These are phyloP conservation scores for Ceriops decandra DNA, from an alignment of 345 rosid species.

Conservation along the genomic window DNA sequence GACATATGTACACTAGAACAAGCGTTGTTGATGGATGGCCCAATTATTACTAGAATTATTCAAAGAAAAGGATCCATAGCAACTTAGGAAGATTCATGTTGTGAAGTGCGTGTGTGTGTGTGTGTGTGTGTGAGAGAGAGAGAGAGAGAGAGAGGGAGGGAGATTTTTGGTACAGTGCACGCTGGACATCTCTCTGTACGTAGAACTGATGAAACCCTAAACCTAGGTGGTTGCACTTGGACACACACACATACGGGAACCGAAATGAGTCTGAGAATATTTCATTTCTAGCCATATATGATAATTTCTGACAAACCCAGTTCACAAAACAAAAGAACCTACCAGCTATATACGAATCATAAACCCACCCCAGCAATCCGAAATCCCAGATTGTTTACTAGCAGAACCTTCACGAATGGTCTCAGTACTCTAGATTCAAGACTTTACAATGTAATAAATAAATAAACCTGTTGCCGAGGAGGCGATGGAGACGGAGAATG, in stretches of 20 bases:
- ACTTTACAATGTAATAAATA: background rate
- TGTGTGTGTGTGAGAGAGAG: too few species aligned
- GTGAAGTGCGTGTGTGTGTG: too few species aligned
- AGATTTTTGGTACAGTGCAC: too few species aligned
- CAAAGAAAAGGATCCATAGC: too few species aligned
- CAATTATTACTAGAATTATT: too few species aligned
- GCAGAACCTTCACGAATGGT: background rate
- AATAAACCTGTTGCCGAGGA: conserved; percentile 24
- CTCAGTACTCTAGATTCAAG: too few species aligned
- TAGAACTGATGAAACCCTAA: conserved; percentile 9
- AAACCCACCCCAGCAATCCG: too few species aligned
- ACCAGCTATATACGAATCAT: background rate
- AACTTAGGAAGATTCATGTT: too few species aligned
- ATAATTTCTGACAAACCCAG: background rate
- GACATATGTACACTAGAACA: background rate
- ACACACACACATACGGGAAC: background rate
- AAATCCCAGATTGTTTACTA: background rate
- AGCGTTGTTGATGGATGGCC: background rate
- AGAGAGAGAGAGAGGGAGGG: background rate
- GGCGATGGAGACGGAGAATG: conserved; percentile 87
- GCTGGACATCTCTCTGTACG: background rate
- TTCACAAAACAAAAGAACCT: background rate
- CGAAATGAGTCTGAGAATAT: background rate
- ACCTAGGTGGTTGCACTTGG: background rate
- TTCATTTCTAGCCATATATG: too few species aligned